These are phyloP conservation scores for Phytophthora litchii DNA, from an alignment of 352 stramenopile genomes.

Conservation along the genomic window DNA sequence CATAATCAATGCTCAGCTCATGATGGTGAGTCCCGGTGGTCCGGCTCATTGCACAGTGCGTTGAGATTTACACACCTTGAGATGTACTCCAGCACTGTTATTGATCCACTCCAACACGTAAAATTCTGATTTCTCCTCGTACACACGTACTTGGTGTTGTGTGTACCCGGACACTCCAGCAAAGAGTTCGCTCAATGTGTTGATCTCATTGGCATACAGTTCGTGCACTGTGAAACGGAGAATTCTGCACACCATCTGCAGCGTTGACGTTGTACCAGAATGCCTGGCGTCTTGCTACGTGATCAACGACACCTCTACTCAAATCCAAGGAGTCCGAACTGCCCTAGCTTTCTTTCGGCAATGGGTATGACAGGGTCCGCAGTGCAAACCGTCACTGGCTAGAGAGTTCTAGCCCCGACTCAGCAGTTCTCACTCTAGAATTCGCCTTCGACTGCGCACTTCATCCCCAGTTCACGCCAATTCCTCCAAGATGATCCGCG, in stretches of 20 bases:
- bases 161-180: background rate
- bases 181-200: too few species aligned
- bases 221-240: conserved; percentile 1
- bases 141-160: background rate
- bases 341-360: background rate
- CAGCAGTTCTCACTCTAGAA: conserved; percentile 19
- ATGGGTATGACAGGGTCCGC: background rate
- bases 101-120: too few species aligned
- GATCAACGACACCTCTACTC: conserved; percentile 20
- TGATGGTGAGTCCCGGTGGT: conserved; percentile 21
- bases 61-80: too few species aligned
- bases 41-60: conserved; percentile 1
- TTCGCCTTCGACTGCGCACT: conserved; percentile 6
- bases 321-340: conserved; percentile 13
- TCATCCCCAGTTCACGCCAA: background rate
- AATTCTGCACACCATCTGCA: conserved; percentile 29
- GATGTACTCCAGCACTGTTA: too few species aligned
- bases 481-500: conserved; percentile 13
- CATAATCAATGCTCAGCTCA: conserved; percentile 8
- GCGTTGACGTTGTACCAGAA: too few species aligned
- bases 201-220: too few species aligned
- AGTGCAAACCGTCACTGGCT: background rate
- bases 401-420: conserved; percentile 4
- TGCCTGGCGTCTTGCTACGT: conserved; percentile 7
- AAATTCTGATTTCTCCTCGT: background rate